Evolutionary conservation across 2,329 filamentous ascomycete species (phyloP), one percentile per base, ranked within the genome.

Genomic region (Pseudomassariella vexata): DNA sequence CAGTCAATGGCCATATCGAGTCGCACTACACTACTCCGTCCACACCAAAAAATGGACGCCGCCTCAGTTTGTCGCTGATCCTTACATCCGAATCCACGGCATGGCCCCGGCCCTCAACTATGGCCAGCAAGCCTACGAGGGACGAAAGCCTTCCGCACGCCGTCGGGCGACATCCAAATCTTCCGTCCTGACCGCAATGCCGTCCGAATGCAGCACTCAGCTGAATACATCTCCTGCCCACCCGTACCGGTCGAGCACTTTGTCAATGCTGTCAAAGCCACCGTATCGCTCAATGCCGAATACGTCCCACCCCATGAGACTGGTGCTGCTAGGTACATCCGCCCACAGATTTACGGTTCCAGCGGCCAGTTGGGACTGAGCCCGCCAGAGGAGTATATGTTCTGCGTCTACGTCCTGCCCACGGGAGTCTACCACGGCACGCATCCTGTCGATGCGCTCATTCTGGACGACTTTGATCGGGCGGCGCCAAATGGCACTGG

Each of bases 91-190:
- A 45, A 79, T 96, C 54, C 90, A 96, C 62, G 92, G 90, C 59
- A 92, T 98, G 85, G 82, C 89, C 0, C 89, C 92, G 0, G 90
- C 79, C 25, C 76, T 96, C 44, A 98, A 98, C 72, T 98, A 98
- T 60, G 88, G 90, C 37, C 88, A 95, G 56, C 92, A 96, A 66
- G 90, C 87, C 50, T 98, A 94, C 68, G 92, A 98, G 59, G 92
- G 92, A n/a, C 79, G 57, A 96, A 96, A 63, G 89, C 90, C 34
- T 95, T 95, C 73, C 87, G 90, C 41, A 68, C 72, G 3, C 84
- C 87, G 12, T 66, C 73, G 36, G 76, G 83, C 57, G 56, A 68
- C 38, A 89, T 96, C 63, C 77, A 79, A 55, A 76, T 96, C 57
- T 96, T 96, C 76, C 83, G 90, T 5, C 85, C 90, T 0, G 73